A percentile compares a stretch with the other conserved stretches of the same genome.
Evolutionary conservation across 306 rosid species (phyloP).

Genomic region (Hippophae rhamnoides): DNA sequence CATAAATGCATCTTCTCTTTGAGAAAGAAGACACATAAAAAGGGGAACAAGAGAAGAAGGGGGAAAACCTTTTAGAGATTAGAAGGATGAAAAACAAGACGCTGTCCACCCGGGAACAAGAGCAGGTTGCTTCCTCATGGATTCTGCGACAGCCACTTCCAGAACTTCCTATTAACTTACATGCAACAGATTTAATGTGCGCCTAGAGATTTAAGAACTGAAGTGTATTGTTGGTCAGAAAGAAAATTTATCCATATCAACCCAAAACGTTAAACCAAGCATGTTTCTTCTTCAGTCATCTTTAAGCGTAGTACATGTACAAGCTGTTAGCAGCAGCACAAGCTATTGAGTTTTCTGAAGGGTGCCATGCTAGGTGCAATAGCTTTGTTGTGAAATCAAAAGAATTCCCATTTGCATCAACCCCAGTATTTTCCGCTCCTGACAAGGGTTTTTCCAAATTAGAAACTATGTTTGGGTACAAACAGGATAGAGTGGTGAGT

Average conservation of each 20-base stretch:
- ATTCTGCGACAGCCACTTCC: conserved; percentile 41
- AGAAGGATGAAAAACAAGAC: conserved; percentile 27
- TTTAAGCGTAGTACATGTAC: conserved; percentile 44
- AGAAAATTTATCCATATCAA: conserved; percentile 50
- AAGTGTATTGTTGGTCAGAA: conserved; percentile 45
- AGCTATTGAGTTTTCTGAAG: conserved; percentile 46
- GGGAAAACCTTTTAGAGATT: conserved; percentile 22
- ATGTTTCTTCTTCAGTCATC: conserved; percentile 32
- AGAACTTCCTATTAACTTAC: conserved; percentile 30
- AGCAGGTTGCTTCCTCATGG: conserved; percentile 49
- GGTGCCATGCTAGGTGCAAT: conserved; percentile 58
- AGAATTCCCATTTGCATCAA: conserved; percentile 16
- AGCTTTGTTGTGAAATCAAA: conserved; percentile 33
- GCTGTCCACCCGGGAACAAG: conserved; percentile 54
- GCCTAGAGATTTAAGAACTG: conserved; percentile 32
- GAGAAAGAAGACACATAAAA: conserved; percentile 27
- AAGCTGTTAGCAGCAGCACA: conserved; percentile 51
- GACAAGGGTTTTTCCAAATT: conserved; percentile 11
- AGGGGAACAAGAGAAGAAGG: conserved; percentile 10
- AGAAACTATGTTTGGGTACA: neutral
- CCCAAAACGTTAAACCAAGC: conserved; percentile 50
- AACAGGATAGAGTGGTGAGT: neutral
- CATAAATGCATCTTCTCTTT: conserved; percentile 52
- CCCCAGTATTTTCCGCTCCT: conserved; percentile 36
- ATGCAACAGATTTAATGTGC: conserved; percentile 48